Percentiles rank a stretch among this genome's conserved stretches.
Evolutionary conservation across 495 filamentous ascomycete species (phyloP).

Genomic region (Letharia columbiana): DNA sequence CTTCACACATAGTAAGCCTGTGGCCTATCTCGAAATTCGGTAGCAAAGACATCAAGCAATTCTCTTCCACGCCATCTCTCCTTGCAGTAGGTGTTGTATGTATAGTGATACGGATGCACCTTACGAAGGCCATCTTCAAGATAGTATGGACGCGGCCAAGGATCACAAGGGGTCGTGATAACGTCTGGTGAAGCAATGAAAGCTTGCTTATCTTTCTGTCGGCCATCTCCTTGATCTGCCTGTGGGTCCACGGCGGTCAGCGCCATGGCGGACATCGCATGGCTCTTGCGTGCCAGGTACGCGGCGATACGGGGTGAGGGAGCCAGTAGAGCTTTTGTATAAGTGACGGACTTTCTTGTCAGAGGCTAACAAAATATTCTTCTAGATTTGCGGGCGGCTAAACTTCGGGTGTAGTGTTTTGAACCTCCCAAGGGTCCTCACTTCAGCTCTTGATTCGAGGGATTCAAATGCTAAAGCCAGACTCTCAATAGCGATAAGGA

Average conservation of each 20-base stretch:
- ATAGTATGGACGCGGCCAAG: constrained; percentile 58
- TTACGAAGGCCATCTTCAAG: constrained; percentile 71
- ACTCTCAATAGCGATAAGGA: constrained; percentile 33
- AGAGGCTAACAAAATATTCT: too few species aligned
- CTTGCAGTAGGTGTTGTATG: constrained; percentile 91
- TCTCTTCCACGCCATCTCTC: constrained; percentile 73
- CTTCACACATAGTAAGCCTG: constrained; percentile 71
- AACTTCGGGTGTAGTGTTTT: too few species aligned
- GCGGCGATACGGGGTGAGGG: constrained; percentile 51
- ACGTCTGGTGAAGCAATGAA: constrained; percentile 41
- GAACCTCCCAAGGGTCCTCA: too few species aligned
- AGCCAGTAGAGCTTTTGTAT: constrained; percentile 37
- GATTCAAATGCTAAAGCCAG: too few species aligned
- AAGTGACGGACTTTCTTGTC: not conserved
- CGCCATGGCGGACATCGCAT: constrained; percentile 45
- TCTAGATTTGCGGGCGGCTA: too few species aligned
- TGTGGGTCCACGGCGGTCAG: constrained; percentile 41
- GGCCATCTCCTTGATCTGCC: constrained; percentile 23
- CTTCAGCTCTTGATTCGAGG: too few species aligned
- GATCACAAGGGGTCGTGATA: constrained; percentile 53
- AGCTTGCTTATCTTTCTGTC: constrained; percentile 13
- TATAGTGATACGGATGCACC: constrained; percentile 83
- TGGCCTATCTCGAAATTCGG: constrained; percentile 81
- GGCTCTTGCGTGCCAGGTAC: constrained; percentile 49
- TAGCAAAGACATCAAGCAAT: constrained; percentile 70